Evolutionary conservation across 1,284 basidiomycete species (phyloP).

Genomic region (Sporisorium sorghi): DNA sequence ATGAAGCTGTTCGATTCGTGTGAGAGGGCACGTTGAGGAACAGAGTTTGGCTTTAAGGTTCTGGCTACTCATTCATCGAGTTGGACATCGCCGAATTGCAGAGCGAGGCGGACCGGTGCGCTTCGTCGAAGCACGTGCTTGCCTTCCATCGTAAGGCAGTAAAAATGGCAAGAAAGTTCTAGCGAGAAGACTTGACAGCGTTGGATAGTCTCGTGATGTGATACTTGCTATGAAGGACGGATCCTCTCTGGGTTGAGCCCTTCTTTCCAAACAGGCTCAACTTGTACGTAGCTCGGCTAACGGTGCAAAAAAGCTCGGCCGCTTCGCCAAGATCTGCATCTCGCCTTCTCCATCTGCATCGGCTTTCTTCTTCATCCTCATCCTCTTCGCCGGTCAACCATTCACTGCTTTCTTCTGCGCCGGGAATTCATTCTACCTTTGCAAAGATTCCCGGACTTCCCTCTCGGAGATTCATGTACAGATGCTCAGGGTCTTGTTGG

Average conservation of each 20-base stretch:
- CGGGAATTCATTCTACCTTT: slow-evolving; percentile 2
- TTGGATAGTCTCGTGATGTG: not conserved
- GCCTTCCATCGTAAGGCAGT: not conserved
- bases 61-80: not conserved
- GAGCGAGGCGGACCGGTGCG: not conserved
- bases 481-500: not conserved
- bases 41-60: not conserved
- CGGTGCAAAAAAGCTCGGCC: not conserved
- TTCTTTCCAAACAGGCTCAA: not conserved
- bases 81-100: not conserved
- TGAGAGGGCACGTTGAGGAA: not conserved
- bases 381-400: slow-evolving; percentile 6
- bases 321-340: slow-evolving; percentile 14
- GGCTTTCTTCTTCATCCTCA: slow-evolving; percentile 6
- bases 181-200: not conserved
- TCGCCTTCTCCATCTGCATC: not conserved
- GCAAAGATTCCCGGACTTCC: slow-evolving; percentile 1
- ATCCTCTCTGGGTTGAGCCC: too few relatives aligned
- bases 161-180: slow-evolving; percentile 2
- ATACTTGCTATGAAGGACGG: too few relatives aligned
- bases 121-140: not conserved
- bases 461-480: not conserved
- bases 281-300: slow-evolving; percentile 5
- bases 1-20: too few relatives aligned
- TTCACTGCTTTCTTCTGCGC: not conserved